phyloP scores from a whole-genome alignment of 148 eudicot genomes.

The Vaccinium vitisidaea region DNA sequence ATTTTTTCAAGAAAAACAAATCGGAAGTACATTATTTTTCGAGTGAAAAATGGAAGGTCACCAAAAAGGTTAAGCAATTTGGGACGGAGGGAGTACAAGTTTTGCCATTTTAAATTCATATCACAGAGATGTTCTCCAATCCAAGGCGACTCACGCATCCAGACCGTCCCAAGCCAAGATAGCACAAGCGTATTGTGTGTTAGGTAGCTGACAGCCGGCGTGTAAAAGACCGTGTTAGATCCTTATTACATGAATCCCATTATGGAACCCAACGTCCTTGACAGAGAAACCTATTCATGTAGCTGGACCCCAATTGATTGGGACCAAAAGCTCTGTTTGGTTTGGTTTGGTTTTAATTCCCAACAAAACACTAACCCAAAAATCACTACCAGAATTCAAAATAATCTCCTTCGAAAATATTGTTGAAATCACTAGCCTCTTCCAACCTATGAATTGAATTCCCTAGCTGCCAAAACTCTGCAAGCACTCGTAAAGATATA shows the following conservation, averaged over 20 bases:
- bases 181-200: background rate
- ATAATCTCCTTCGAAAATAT: background rate
- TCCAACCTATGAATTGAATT: background rate
- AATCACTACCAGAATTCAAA: background rate
- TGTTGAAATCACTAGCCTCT: background rate
- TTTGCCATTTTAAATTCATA: background rate
- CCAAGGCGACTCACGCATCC: background rate
- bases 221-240: background rate
- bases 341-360: background rate
- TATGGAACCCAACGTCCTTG: background rate
- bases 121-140: background rate
- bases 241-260: background rate
- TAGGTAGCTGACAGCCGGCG: background rate
- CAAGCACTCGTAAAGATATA: background rate
- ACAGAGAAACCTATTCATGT: background rate
- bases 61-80: no score
- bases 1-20: no score
- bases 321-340: background rate
- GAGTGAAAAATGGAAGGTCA: no score
- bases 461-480: background rate
- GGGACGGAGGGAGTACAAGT: no score
- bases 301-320: background rate
- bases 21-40: no score
- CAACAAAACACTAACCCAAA: background rate
- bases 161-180: background rate